A percentile compares a stretch with the other conserved stretches of the same genome.
Conservation (phyloP, 768 basidiomycete species). For the Coprinopsis marcescibilis region DNA sequence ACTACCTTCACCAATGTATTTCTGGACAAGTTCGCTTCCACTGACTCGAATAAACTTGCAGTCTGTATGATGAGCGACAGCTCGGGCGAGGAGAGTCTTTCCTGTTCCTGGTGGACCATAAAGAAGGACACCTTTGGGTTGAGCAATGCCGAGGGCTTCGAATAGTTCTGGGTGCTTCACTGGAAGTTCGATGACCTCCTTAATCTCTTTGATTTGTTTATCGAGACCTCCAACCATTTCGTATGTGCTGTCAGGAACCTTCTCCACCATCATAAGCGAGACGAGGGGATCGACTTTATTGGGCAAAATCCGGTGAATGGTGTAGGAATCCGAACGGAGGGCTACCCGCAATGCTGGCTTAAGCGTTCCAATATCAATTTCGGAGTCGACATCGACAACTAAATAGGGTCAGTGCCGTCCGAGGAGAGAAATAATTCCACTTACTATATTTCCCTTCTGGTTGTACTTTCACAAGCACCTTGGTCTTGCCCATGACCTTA, state of each 20-base stretch:
- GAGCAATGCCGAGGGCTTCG: constrained; percentile 92
- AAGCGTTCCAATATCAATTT: constrained; percentile 75
- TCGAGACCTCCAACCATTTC: constrained; percentile 99
- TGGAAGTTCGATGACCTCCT: constrained; percentile 94
- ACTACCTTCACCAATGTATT: constrained; percentile 96
- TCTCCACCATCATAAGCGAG: constrained; percentile 99
- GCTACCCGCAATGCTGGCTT: constrained; percentile 89
- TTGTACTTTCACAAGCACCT: constrained; percentile 96
- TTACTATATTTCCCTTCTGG: constrained; percentile 98
- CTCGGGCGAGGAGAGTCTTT: constrained; percentile 91
- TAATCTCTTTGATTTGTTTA: constrained; percentile 98
- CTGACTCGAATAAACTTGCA: constrained; percentile 96
- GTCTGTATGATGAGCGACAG: constrained; percentile 96
- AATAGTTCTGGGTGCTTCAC: constrained; percentile 98
- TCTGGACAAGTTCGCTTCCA: constrained; percentile 92
- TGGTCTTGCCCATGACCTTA: constrained; percentile 99
- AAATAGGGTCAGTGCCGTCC: neutral
- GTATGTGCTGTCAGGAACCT: constrained; percentile 98
- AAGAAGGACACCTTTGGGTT: constrained; percentile 92
- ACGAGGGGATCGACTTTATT: constrained; percentile 99
- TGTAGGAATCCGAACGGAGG: constrained; percentile 93
- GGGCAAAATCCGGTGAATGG: constrained; percentile 92
- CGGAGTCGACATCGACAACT: constrained; percentile 93
- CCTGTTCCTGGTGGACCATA: constrained; percentile 97
- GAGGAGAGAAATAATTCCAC: constrained; percentile 23